A percentile compares a stretch with the other conserved stretches of the same genome.
Evolutionary conservation across 805 yeast species (phyloP).

Genomic region (Maudiozyma serrabonitensis): DNA sequence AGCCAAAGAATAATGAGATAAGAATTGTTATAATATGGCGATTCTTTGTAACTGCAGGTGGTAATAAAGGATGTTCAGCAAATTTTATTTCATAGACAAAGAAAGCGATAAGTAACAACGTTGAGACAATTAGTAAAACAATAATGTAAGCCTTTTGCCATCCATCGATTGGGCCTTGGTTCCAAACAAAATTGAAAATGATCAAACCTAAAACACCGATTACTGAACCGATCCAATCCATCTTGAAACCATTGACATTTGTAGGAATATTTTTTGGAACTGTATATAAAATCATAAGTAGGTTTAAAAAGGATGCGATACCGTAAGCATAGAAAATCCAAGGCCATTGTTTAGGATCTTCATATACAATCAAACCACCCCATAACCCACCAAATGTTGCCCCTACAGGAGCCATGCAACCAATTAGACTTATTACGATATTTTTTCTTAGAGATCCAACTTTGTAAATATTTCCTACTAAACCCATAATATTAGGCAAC

Average conservation of each 20-base stretch:
- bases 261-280: slow-evolving; percentile 26
- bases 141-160: slow-evolving; percentile 55
- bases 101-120: slow-evolving; percentile 37
- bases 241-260: slow-evolving; percentile 17
- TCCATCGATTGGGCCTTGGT: slow-evolving; percentile 68
- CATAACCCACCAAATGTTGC: slow-evolving; percentile 45
- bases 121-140: slow-evolving; percentile 44
- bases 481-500: slow-evolving; percentile 51
- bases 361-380: slow-evolving; percentile 35
- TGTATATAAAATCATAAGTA: slow-evolving; percentile 13
- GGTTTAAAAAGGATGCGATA: slow-evolving; percentile 13
- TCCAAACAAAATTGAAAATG: slow-evolving; percentile 59
- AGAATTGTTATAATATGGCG: slow-evolving; percentile 41
- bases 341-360: slow-evolving; percentile 17
- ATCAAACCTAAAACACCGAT: slow-evolving; percentile 53
- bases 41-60: slow-evolving; percentile 37
- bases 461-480: slow-evolving; percentile 39
- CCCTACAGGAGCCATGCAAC: slow-evolving; percentile 51
- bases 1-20: slow-evolving; percentile 47
- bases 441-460: slow-evolving; percentile 37
- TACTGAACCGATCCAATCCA: slow-evolving; percentile 45
- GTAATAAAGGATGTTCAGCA: slow-evolving; percentile 44
- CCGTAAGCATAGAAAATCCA: slow-evolving; percentile 26
- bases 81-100: slow-evolving; percentile 38
- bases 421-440: slow-evolving; percentile 43